Percentiles rank a stretch among this genome's conserved stretches.
Conservation (phyloP, 345 rosid genomes). For the Pistacia integerrima region DNA sequence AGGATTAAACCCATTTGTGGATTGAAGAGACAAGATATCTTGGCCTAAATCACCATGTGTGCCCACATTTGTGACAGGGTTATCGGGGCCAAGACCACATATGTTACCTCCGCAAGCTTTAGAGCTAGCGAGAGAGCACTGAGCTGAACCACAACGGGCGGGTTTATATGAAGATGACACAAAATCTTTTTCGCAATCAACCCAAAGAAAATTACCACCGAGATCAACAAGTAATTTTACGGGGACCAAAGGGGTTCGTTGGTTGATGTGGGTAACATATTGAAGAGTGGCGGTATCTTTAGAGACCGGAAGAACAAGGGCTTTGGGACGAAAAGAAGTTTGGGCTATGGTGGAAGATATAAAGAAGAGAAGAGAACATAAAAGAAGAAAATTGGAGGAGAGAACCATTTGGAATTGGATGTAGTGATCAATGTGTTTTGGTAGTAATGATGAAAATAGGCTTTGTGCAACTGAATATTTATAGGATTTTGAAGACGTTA, state of each 20-base stretch:
- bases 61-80: slow-evolving; percentile 10
- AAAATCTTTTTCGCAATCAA: slow-evolving; percentile 31
- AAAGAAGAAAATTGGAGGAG: background rate
- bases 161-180: slow-evolving; percentile 35
- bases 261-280: no score
- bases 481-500: no score
- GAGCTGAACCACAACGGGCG: slow-evolving; percentile 28
- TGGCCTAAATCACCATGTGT: slow-evolving; percentile 29
- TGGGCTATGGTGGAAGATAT: slow-evolving; percentile 11
- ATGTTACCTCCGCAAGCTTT: slow-evolving; percentile 31
- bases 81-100: slow-evolving; percentile 26
- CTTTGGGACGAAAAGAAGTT: slow-evolving; percentile 24
- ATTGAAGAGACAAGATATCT: slow-evolving; percentile 29
- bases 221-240: slow-evolving; percentile 18
- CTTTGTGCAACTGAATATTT: no score
- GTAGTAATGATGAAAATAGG: no score
- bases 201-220: slow-evolving; percentile 39
- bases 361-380: slow-evolving; percentile 8
- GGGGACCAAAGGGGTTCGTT: no score
- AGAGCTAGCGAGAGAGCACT: slow-evolving; percentile 23
- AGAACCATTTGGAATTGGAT: background rate
- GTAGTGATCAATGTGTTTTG: no score
- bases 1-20: slow-evolving; percentile 33
- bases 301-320: slow-evolving; percentile 28
- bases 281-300: slow-evolving; percentile 26